Conservation (phyloP, 805 yeast genomes). For the Monosporozyma aquatica region DNA sequence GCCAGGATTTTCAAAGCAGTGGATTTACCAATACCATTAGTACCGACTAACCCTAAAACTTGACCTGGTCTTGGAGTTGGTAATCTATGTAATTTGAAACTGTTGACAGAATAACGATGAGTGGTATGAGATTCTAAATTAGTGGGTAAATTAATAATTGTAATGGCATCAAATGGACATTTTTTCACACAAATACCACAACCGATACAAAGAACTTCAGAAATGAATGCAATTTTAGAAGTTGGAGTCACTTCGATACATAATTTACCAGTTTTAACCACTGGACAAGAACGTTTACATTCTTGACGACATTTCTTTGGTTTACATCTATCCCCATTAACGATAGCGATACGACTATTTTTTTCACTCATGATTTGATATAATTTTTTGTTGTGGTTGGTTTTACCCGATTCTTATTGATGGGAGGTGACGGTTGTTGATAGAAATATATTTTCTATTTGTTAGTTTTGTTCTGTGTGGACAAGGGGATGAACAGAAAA, state of each 20-base stretch:
- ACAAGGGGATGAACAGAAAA: too few relatives aligned
- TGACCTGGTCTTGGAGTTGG: slow-evolving; percentile 99
- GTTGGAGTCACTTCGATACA: slow-evolving; percentile 94
- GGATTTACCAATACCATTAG: slow-evolving; percentile 98
- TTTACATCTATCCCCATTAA: slow-evolving; percentile 88
- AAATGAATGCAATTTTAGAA: slow-evolving; percentile 86
- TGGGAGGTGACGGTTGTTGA: too few relatives aligned
- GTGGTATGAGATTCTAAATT: slow-evolving; percentile 88
- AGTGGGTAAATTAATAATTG: slow-evolving; percentile 91
- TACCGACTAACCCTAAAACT: slow-evolving; percentile 94
- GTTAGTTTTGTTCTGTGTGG: too few relatives aligned
- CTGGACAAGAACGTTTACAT: slow-evolving; percentile 95
- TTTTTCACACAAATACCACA: slow-evolving; percentile 99
- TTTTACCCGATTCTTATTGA: too few relatives aligned
- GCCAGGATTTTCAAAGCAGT: slow-evolving; percentile 95
- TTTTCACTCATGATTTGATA: slow-evolving; percentile 29
- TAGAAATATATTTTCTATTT: too few relatives aligned
- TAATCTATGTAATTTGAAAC: slow-evolving; percentile 91
- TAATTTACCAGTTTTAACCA: slow-evolving; percentile 91
- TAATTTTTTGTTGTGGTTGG: background rate
- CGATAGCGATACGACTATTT: slow-evolving; percentile 88
- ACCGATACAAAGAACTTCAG: slow-evolving; percentile 92
- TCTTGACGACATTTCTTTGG: slow-evolving; percentile 98
- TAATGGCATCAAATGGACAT: slow-evolving; percentile 96
- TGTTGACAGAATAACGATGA: slow-evolving; percentile 95